Evolutionary conservation across 495 filamentous ascomycete genomes (phyloP), one percentile per base, ranked within the genome.

Genomic region (Penicillium psychrofluorescens): DNA sequence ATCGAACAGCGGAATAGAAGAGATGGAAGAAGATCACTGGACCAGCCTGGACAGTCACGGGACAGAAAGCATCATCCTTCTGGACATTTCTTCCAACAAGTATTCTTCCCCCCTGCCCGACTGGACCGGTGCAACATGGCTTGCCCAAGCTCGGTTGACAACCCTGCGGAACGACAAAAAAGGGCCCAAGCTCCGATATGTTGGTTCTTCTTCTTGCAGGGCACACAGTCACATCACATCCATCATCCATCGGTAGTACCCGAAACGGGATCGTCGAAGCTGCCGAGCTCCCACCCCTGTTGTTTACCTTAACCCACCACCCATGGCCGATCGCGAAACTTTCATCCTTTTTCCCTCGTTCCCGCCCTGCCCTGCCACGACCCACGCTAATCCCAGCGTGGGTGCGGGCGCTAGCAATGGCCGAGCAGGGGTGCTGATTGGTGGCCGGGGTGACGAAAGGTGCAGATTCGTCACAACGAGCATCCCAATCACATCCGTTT

Each of bases 401-500:
- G 22, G 6, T 22, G 22, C 22, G 6, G 22, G 22, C 22, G 22
- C 22, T 6, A 22, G 22, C 2, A 4, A 22, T 22, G 22, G 22
- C 22, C 4, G 22, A 22, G 22, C 22, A 48, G 39, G 42, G 32
- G 30, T 9, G 35, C 35, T 61, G 57, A 61, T 61, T 61, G 57
- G 57, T 36, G 31, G 45, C 14, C 5, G 40, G 49, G 40, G 57
- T 61, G 57, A 61, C 34, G 51, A 51, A 53, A 52, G 49, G 49
- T 61, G 57, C 57, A 61, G 51, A 39, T 59, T 51, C 46, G 45
- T 49, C 53, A 52, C 49, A 27, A 29, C 48, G 55, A 53, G 49
- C 52, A 56, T 55, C 51, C 51, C 45, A 37, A 51, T 59, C 56
- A 59, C 56, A 59, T 50, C 46, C 41, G 44, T 51, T 48, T 57